Evolutionary conservation across 2,329 filamentous ascomycete genomes (phyloP).

Genomic region (Penicillium hordei): DNA sequence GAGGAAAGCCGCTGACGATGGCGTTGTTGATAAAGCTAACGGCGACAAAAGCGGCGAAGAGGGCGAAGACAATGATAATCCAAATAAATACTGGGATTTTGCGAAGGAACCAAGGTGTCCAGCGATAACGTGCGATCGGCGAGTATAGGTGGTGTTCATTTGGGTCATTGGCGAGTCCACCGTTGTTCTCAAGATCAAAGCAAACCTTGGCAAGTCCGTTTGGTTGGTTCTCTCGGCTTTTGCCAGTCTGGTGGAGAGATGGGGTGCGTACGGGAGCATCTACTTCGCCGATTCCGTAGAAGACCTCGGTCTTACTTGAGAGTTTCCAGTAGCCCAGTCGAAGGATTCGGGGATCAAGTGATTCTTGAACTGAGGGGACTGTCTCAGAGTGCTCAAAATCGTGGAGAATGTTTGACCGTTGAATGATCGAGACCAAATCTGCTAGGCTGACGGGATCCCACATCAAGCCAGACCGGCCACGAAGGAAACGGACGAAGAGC

Average conservation of each 20-base stretch:
- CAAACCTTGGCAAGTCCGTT: constrained; percentile 36
- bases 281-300: constrained; percentile 75
- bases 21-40: constrained; percentile 73
- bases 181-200: constrained; percentile 42
- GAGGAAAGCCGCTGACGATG: constrained; percentile 69
- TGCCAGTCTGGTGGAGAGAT: constrained; percentile 33
- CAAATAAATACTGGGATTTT: constrained; percentile 66
- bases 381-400: constrained; percentile 72
- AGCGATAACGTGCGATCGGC: constrained; percentile 59
- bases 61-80: constrained; percentile 58
- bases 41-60: constrained; percentile 70
- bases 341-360: constrained; percentile 59
- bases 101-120: constrained; percentile 75
- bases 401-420: constrained; percentile 73
- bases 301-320: constrained; percentile 65
- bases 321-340: constrained; percentile 85
- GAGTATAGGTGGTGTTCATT: constrained; percentile 54
- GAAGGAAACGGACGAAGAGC: constrained; percentile 64
- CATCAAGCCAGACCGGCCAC: constrained; percentile 69
- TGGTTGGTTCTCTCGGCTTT: constrained; percentile 30
- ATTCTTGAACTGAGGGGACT: constrained; percentile 47
- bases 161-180: constrained; percentile 42
- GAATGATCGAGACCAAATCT: constrained; percentile 74
- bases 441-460: constrained; percentile 85
- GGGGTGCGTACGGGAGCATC: constrained; percentile 52